Evolutionary conservation across 2,329 filamentous ascomycete genomes (phyloP).

Genomic region (Albifimbria verrucaria): DNA sequence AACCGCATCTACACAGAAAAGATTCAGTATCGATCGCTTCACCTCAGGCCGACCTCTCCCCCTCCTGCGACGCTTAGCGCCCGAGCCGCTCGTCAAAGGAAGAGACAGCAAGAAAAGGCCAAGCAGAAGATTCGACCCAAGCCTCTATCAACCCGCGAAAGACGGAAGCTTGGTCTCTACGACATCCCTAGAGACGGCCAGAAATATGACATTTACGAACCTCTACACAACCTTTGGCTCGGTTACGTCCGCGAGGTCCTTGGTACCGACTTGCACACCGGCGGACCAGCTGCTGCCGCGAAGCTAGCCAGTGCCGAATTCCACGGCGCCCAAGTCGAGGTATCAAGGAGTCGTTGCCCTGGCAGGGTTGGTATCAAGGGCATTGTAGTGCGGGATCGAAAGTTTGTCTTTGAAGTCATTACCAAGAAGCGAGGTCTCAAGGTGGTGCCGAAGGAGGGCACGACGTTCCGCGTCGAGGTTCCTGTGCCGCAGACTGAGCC

Average conservation of each 20-base stretch:
- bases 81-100: constrained; percentile 53
- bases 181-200: constrained; percentile 64
- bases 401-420: constrained; percentile 81
- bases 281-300: constrained; percentile 60
- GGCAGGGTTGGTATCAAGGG: constrained; percentile 79
- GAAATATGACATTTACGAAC: constrained; percentile 70
- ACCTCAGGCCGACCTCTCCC: constrained; percentile 73
- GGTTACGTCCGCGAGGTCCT: constrained; percentile 83
- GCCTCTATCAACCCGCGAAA: constrained; percentile 77
- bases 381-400: constrained; percentile 85
- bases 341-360: constrained; percentile 77
- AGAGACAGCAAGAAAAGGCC: constrained; percentile 40
- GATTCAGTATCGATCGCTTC: constrained; percentile 76
- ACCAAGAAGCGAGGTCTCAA: constrained; percentile 70
- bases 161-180: constrained; percentile 70
- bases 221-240: constrained; percentile 75
- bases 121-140: constrained; percentile 51
- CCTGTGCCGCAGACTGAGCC: constrained; percentile 32
- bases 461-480: constrained; percentile 75
- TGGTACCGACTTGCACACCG: constrained; percentile 54
- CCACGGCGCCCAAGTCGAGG: constrained; percentile 80
- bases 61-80: constrained; percentile 50
- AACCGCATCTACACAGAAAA: constrained; percentile 75
- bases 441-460: constrained; percentile 84
- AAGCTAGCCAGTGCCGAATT: constrained; percentile 85